Evolutionary conservation across 208 protist genomes (phyloP), one percentile per base, ranked within the genome.

Genomic region (Trypanosoma conorhini): DNA sequence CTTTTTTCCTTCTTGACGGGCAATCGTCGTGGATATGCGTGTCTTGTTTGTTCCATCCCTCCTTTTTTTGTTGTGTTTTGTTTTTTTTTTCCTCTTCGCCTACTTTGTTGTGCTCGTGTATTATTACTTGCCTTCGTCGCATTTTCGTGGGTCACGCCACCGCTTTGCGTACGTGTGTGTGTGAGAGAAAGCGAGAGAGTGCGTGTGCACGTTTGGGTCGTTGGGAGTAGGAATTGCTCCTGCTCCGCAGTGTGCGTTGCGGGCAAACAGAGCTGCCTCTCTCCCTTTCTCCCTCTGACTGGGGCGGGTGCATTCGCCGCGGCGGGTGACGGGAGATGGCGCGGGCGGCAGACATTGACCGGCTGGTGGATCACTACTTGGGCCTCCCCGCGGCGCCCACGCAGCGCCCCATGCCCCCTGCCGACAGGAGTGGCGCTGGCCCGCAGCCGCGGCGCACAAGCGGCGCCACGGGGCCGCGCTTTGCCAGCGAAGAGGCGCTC

Each of bases 351-450:
- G 51, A 71, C 44, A 71, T 71, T 63, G 66, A 63, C 28, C 2
- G 22, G 12, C 44, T 71, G 30, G 66, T 71, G 26, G 66, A 71
- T 52, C 42, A 63, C 28, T 71, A 71, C 42, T 63, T 71, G 38
- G 42, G 56, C 12, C 24, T 61, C 26, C 15, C 28, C 17, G 55
- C 31, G 19, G 15, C 55, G 31, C 3, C 28, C 55, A 59, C 12
- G 24, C 21, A 56, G 13, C 1, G 4, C 9, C n/a, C 51, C 1
- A 24, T 30, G 51, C 9, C 21, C 28, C n/a, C 51, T 56, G 3
- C 8, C 28, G 51, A 56, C 3, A 56, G 28, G 12, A 26, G 28
- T 56, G 5, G 1, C 10, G 3, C 12, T 56, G 51, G n/a, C 9
- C 3, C 19, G 5, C n/a, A 59, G 10, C 55, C 12, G 30, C 30